These are phyloP conservation scores for Rhynchospora breviuscula DNA, from an alignment of 176 grass and related monocot genomes.

Conservation along the genomic window DNA sequence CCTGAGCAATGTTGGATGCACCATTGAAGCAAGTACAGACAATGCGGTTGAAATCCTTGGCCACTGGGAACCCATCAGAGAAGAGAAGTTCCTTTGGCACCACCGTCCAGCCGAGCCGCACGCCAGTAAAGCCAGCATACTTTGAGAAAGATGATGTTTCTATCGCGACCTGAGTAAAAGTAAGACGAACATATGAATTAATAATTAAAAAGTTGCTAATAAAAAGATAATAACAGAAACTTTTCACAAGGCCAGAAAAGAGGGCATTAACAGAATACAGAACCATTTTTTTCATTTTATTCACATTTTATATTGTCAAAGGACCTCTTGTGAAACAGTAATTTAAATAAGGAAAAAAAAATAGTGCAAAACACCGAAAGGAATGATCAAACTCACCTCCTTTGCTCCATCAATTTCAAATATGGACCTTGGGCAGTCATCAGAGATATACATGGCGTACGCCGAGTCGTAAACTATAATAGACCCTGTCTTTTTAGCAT, in stretches of 20 bases:
- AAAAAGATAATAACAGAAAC: not conserved
- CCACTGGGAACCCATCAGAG: conserved; percentile 81
- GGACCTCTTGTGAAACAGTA: not conserved
- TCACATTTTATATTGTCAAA: not conserved
- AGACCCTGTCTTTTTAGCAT: conserved; percentile 76
- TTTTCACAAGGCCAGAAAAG: not conserved
- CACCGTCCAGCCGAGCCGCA: conserved; percentile 90
- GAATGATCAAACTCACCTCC: conserved; percentile 40
- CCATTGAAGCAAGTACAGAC: conserved; percentile 90
- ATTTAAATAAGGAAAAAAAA: not conserved
- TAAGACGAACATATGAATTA: not conserved
- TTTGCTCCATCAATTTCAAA: conserved; percentile 96
- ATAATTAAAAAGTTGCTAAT: not conserved
- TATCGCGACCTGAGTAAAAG: conserved; percentile 63
- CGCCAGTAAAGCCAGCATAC: conserved; percentile 95
- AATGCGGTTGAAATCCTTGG: conserved; percentile 92
- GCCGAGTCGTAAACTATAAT: conserved; percentile 98
- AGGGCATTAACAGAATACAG: not conserved
- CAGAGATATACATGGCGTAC: conserved; percentile 62
- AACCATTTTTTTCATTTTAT: not conserved
- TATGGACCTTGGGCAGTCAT: conserved; percentile 62
- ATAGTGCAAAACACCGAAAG: not conserved
- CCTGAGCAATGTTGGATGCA: conserved; percentile 77
- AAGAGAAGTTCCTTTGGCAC: conserved; percentile 86
- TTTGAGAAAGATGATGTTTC: conserved; percentile 96